Base-by-base conservation (phyloP, 2,329 filamentous ascomycete species). In the Fusarium illudens region DNA sequence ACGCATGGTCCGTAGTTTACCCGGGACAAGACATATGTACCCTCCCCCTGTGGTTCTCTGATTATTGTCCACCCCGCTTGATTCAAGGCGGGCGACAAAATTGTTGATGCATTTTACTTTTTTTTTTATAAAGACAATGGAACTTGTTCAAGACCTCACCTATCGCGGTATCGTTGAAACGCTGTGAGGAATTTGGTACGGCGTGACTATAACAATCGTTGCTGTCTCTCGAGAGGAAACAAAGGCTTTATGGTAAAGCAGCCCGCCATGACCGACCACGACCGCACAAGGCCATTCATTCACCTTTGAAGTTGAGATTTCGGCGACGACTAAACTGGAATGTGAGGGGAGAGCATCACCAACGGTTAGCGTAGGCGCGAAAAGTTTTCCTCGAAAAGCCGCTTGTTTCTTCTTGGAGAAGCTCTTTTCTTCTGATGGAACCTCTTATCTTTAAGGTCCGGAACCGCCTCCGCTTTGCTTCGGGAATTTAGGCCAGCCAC, bases 1-100 rank as follows among this genome's bases (percentile, higher is more conserved):
- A 68, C 60, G 27, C 29, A 44, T 34, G 19, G 52, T 60, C 72
- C 69, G 51, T 7, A 25, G 67, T 71, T 74, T 74, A 72, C 62
- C 72, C 72, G 71, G 25, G 42, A 39, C 22, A 6, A 20, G 44
- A 49, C 19, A 32, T 17, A 6, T 30, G 30, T 32, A n/a, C 46
- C 29, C 13, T n/a, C 4, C 8, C 29, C 19, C 13, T 30, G 33
- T 36, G 17, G 32, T 27, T 22, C 48, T 30, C 60, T 19, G 9
- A 54, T 17, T 56, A 48, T 34, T 46, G 29, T 56, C 39, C 17
- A 34, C 13, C 30, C 30, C 30, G 3, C 39, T 36, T 27, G 10
- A 10, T 25, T 25, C 15, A 19, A 56, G 6, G 29, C 6, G 30
- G 19, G 32, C 36, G 36, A 52, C 25, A 44, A 27, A 56, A n/a